phyloP scores from a whole-genome alignment of 108 stramenopile species.

The Thalassiosira profunda region DNA sequence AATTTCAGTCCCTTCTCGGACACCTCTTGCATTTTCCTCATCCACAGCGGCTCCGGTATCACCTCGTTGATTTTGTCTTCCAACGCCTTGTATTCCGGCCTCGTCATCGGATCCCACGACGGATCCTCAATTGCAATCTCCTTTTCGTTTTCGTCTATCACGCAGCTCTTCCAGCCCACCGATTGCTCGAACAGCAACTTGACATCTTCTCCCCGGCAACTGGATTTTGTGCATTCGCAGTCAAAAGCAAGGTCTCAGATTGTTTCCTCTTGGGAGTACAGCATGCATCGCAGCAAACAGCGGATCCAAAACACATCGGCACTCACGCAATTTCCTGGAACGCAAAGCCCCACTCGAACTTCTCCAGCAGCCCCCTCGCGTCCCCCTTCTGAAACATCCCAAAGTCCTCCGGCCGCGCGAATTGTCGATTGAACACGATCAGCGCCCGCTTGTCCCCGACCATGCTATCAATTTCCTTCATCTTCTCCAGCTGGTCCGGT shows the following conservation, averaged over 20 bases:
- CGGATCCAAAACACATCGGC: not conserved
- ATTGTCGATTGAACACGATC: slow-evolving; percentile 66
- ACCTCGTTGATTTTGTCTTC: slow-evolving; percentile 69
- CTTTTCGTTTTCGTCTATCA: slow-evolving; percentile 44
- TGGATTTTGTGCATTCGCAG: not conserved
- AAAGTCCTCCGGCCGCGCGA: slow-evolving; percentile 64
- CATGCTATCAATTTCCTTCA: slow-evolving; percentile 62
- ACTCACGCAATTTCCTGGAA: slow-evolving; percentile 70
- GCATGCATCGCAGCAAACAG: not conserved
- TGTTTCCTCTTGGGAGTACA: not conserved
- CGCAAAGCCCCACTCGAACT: slow-evolving; percentile 61
- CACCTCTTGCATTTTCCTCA: slow-evolving; percentile 72
- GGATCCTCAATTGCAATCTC: slow-evolving; percentile 51
- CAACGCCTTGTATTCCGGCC: slow-evolving; percentile 58
- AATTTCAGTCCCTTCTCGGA: slow-evolving; percentile 69
- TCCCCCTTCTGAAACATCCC: slow-evolving; percentile 49
- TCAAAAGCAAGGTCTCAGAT: not conserved
- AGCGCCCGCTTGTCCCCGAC: slow-evolving; percentile 57
- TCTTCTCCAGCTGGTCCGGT: slow-evolving; percentile 59
- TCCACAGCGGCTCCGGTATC: slow-evolving; percentile 72
- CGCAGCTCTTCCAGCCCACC: slow-evolving; percentile 55
- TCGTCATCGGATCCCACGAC: slow-evolving; percentile 18
- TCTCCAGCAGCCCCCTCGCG: slow-evolving; percentile 45
- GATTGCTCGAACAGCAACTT: slow-evolving; percentile 64
- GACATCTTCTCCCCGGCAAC: slow-evolving; percentile 68